Evolutionary conservation across 148 eudicot genomes (phyloP).

Genomic region (Drosera capensis): DNA sequence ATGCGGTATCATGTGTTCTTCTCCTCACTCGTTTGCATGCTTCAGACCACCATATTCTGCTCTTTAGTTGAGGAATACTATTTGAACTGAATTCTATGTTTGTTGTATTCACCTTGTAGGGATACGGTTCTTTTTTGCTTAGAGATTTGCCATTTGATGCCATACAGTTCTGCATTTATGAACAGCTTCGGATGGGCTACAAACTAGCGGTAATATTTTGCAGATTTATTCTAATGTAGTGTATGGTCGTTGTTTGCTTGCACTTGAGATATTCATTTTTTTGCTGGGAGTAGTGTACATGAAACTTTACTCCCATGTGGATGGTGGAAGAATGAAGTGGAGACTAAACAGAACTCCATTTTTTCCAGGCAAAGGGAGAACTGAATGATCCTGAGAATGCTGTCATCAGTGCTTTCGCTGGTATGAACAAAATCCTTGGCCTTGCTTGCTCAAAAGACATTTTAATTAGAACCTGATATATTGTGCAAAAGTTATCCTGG

Average conservation of each 20-base stretch:
- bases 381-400: constrained; percentile 96
- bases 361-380: constrained; percentile 72
- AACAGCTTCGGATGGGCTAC: constrained; percentile 83
- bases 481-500: background rate
- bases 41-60: background rate
- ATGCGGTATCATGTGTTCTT: constrained; percentile 55
- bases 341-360: background rate
- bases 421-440: constrained; percentile 15
- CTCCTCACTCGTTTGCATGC: constrained; percentile 2
- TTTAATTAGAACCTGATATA: background rate
- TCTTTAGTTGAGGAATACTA: background rate
- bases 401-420: constrained; percentile 82
- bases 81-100: too few species aligned
- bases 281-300: too few species aligned
- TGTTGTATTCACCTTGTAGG: constrained; percentile 44
- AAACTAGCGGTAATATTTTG: constrained; percentile 55
- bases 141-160: constrained; percentile 98
- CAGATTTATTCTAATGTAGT: background rate
- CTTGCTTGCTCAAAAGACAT: background rate
- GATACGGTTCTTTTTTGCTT: constrained; percentile 77
- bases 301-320: too few species aligned
- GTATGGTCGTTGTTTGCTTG: background rate
- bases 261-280: too few species aligned
- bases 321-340: background rate
- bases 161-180: constrained; percentile 90